Conservation (phyloP, 306 rosid species). For the Ormosia semicastrata region DNA sequence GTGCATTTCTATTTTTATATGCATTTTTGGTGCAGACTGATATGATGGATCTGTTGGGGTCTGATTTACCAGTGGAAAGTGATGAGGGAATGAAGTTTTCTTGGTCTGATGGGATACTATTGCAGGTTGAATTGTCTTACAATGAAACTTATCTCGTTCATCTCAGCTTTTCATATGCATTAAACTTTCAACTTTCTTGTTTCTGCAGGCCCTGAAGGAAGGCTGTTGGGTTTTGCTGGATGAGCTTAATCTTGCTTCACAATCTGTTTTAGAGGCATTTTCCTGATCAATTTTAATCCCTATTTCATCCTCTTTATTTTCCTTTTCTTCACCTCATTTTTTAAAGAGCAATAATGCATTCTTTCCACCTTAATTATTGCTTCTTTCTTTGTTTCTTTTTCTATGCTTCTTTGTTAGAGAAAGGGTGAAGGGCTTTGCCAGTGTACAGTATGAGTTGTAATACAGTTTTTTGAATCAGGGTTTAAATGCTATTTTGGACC, state of each 20-base stretch:
- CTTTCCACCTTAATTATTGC: not conserved
- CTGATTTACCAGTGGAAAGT: conserved; percentile 91
- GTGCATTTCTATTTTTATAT: not conserved
- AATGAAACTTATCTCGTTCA: not conserved
- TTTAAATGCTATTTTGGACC: conserved; percentile 94
- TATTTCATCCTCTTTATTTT: not conserved
- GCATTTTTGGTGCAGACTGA: conserved; percentile 70
- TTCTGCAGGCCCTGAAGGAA: conserved; percentile 82
- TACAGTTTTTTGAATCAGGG: conserved; percentile 51
- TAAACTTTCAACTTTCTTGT: conserved; percentile 3
- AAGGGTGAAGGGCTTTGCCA: not conserved
- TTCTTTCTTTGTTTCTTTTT: not conserved
- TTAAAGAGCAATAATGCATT: not conserved
- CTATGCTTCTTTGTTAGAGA: not conserved
- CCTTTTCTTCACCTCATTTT: not conserved
- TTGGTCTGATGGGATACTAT: conserved; percentile 93
- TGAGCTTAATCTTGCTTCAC: conserved; percentile 98
- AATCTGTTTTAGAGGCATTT: conserved; percentile 83
- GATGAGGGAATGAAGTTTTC: conserved; percentile 84
- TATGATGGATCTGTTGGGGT: conserved; percentile 94
- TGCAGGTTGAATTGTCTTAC: conserved; percentile 64
- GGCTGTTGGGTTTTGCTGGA: conserved; percentile 98
- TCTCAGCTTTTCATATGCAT: conserved; percentile 25
- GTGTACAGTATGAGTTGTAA: conserved; percentile 13
- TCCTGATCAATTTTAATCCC: conserved; percentile 9